Evolutionary conservation across 139 green algal genomes (phyloP).

Genomic region (Mychonastes homosphaera): DNA sequence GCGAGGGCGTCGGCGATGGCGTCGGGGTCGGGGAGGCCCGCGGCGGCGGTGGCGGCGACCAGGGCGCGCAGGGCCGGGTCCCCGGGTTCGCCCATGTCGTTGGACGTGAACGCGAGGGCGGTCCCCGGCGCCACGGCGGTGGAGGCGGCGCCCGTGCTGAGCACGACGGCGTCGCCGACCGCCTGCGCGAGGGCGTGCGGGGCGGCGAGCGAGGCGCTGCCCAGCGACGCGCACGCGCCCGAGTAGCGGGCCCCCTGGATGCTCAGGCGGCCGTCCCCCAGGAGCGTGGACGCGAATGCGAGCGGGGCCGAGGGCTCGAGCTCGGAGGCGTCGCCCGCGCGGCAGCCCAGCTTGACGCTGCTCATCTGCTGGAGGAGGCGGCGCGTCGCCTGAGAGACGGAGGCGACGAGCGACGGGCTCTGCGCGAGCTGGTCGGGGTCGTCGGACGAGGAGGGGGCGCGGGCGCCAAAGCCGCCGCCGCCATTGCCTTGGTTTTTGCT

Average conservation of each 20-base stretch:
- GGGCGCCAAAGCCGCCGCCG: too few species aligned
- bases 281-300: conserved; percentile 3
- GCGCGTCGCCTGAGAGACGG: too few species aligned
- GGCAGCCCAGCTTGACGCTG: not conserved
- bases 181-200: conserved; percentile 2
- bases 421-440: too few species aligned
- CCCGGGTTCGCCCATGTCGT: conserved; percentile 3
- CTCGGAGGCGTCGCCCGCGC: not conserved
- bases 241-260: conserved; percentile 7
- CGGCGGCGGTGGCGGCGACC: too few species aligned
- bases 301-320: not conserved
- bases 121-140: not conserved
- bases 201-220: not conserved
- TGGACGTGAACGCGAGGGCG: not conserved
- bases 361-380: conserved; percentile 1
- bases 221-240: conserved; percentile 6
- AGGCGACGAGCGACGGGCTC: too few species aligned
- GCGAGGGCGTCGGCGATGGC: too few species aligned
- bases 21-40: too few species aligned
- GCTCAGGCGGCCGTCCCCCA: conserved; percentile 5
- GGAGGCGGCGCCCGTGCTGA: conserved; percentile 13
- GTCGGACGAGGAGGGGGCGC: too few species aligned
- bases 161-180: conserved; percentile 5
- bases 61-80: conserved; percentile 1
- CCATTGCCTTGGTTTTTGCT: too few species aligned